Percentiles rank a stretch among this genome's conserved stretches.
phyloP scores from a whole-genome alignment of 2,329 filamentous ascomycete genomes.

The Leptosphaerulina australis region DNA sequence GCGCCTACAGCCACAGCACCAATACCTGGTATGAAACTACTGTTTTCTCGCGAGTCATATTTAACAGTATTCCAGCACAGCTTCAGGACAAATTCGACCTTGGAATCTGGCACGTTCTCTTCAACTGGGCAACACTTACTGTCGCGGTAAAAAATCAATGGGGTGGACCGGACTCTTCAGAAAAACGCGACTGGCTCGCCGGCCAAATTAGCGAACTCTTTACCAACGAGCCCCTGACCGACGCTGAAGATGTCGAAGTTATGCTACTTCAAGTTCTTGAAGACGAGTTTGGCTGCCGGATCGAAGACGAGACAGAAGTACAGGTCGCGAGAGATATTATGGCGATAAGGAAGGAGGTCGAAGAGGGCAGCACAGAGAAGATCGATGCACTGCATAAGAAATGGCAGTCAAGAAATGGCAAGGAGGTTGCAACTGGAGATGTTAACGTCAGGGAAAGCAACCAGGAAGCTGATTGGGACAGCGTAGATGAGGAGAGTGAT shows the following conservation, averaged over 20 bases:
- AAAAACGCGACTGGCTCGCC: constrained; percentile 97
- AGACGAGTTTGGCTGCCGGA: constrained; percentile 91
- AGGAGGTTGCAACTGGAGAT: constrained; percentile 56
- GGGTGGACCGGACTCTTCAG: constrained; percentile 80
- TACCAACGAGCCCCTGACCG: constrained; percentile 62
- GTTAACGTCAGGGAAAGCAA: constrained; percentile 63
- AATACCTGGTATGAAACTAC: constrained; percentile 11
- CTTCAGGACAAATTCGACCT: constrained; percentile 68
- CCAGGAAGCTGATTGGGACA: constrained; percentile 51
- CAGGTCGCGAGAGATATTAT: constrained; percentile 77
- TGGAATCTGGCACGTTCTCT: constrained; percentile 80
- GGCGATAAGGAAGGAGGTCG: constrained; percentile 67
- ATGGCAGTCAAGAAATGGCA: constrained; percentile 67
- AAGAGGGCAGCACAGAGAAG: constrained; percentile 68
- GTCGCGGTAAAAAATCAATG: constrained; percentile 86
- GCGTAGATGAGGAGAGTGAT: constrained; percentile 60
- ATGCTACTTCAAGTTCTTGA: constrained; percentile 88
- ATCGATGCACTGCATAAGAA: constrained; percentile 68
- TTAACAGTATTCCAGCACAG: constrained; percentile 29
- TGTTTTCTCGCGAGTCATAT: not conserved
- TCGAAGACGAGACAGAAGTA: constrained; percentile 86
- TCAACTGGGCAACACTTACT: constrained; percentile 86
- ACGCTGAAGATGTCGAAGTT: constrained; percentile 80
- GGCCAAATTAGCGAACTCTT: constrained; percentile 86
- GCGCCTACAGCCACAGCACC: constrained; percentile 7